Evolutionary conservation across 192 early-diverging fungal genomes (phyloP), one percentile per base, ranked within the genome.

Genomic region (Fimicolochytrium jonesii): DNA sequence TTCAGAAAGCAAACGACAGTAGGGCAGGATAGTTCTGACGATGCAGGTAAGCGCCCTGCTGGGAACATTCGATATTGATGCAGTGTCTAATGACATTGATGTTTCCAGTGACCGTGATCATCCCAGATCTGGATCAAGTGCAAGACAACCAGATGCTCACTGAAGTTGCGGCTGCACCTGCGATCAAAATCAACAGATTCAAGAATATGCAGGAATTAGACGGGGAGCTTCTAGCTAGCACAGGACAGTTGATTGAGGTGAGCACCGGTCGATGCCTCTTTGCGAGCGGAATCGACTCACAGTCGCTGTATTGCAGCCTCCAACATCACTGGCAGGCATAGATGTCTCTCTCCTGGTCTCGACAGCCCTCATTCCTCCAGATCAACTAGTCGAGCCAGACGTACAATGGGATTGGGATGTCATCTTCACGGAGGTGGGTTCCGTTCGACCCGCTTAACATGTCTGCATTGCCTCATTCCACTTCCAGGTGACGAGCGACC

Each of bases 371-470:
- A 66, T 44, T 32, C 70, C 73, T 13, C 73, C 73, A 6, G 70
- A 78, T 31, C 50, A 73, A 49, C 53, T 69, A 4, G 39, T 58
- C 31, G 77, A 78, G 34, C 59, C 74, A 29, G 73, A 78, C 44
- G 47, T 48, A 15, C 77, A 51, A 29, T 78, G 77, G 77, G 77
- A 78, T 28, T 78, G 77, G 77, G 77, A 78, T 45, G 71, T 78
- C 4, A 49, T 69, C 4, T 78, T 72, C 41, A 72, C 69, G 9
- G 69, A 71, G 64, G 64, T 66, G 22, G 28, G 48, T 28, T 25
- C 25, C n/a, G n/a, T n/a, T n/a, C n/a, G n/a, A n/a, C n/a, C n/a
- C n/a, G n/a, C n/a, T n/a, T n/a, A n/a, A n/a, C n/a, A n/a, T n/a
- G n/a, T n/a, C n/a, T n/a, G n/a, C n/a, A n/a, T n/a, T n/a, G n/a